Percentiles rank a stretch among this genome's conserved stretches.
phyloP scores from a whole-genome alignment of 1,284 basidiomycete species.

The Marasmius sp. region DNA sequence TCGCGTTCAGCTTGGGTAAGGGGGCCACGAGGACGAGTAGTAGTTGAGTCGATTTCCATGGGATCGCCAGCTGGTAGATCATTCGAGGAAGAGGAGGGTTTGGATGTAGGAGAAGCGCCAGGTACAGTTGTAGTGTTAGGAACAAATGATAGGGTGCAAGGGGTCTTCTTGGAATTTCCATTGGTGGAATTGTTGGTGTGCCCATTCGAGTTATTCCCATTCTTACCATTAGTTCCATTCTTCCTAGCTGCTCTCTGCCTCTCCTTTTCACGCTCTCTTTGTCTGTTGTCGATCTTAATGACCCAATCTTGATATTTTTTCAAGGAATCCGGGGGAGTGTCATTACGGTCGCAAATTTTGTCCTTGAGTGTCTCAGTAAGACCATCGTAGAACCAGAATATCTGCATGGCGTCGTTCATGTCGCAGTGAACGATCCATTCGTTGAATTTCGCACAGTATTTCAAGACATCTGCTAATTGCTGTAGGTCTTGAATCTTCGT shows the following conservation, averaged over 20 bases:
- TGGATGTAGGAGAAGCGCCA: no score
- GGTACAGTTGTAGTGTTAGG: no score
- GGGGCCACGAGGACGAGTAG: not conserved
- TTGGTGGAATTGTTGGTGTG: no score
- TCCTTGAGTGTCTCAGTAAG: not conserved
- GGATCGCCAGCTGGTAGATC: not conserved
- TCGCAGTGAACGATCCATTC: not conserved
- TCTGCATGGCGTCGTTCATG: not conserved
- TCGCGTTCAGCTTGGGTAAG: not conserved
- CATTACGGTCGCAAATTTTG: not conserved
- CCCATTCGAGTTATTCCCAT: no score
- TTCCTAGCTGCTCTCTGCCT: no score
- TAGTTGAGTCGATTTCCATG: not conserved
- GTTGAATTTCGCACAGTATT: not conserved
- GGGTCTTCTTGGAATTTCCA: no score
- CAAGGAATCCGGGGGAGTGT: not conserved
- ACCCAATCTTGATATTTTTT: not conserved
- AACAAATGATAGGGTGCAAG: no score
- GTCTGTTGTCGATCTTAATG: not conserved
- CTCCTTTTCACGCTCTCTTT: no score
- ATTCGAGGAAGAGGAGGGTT: not conserved
- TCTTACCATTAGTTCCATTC: no score
- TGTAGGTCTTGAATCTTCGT: not conserved
- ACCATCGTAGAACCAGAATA: not conserved
- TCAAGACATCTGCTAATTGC: not conserved